phyloP scores from a whole-genome alignment of 2,329 filamentous ascomycete genomes.

The Cytospora piceae region DNA sequence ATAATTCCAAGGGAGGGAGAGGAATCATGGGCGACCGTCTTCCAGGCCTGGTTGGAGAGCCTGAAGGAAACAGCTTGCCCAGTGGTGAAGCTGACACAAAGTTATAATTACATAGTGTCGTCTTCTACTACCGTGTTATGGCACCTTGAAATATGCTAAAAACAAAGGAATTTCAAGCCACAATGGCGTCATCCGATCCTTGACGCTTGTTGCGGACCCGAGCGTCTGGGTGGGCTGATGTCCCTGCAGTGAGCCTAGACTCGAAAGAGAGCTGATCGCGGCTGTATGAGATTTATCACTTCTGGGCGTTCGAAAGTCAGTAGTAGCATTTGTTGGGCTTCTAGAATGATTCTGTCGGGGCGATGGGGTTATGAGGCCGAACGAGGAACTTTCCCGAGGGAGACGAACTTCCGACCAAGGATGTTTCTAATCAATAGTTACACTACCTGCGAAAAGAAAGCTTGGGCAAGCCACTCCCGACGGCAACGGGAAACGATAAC shows the following conservation, averaged over 20 bases:
- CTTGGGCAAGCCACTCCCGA: background rate
- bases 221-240: conserved; percentile 1
- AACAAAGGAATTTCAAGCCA: conserved; percentile 15
- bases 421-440: background rate
- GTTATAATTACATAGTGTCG: background rate
- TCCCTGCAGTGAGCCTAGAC: background rate
- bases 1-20: too few species aligned
- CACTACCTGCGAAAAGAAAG: background rate
- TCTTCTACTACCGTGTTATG: background rate
- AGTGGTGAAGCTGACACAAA: too few species aligned
- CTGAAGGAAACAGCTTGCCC: too few species aligned
- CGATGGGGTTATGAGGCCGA: too few species aligned
- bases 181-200: conserved; percentile 20
- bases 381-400: background rate
- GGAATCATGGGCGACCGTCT: too few species aligned
- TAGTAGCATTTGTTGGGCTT: background rate
- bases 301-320: background rate
- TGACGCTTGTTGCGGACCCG: conserved; percentile 1
- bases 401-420: background rate
- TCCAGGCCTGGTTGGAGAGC: too few species aligned
- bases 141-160: background rate
- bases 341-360: too few species aligned
- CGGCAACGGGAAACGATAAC: conserved; percentile 14
- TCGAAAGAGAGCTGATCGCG: background rate
- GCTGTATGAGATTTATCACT: background rate